Percentiles rank a stretch among this genome's conserved stretches.
These are phyloP conservation scores for Delphinella strobiligena DNA, from an alignment of 2,329 filamentous ascomycete genomes.

Conservation along the genomic window DNA sequence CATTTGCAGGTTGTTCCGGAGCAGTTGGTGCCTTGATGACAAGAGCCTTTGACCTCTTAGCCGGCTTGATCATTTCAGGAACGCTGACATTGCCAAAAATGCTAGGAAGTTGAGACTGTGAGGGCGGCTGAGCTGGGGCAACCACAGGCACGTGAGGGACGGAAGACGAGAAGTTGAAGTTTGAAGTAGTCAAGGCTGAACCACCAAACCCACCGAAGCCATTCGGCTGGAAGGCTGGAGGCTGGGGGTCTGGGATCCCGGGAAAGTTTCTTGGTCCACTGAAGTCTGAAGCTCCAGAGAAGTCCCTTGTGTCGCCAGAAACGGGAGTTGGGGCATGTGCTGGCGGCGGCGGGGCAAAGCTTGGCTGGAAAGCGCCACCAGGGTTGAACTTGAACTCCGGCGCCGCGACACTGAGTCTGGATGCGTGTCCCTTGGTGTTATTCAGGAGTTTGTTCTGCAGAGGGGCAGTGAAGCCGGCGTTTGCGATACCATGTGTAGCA, in stretches of 20 bases:
- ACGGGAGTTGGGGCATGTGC: background rate
- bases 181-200: conserved; percentile 14
- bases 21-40: conserved; percentile 51
- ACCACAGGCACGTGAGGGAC: conserved; percentile 19
- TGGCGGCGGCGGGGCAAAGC: no score
- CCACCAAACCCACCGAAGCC: conserved; percentile 2
- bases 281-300: no score
- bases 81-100: conserved; percentile 41
- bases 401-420: conserved; percentile 78
- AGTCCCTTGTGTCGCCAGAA: no score
- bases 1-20: conserved; percentile 15
- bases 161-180: conserved; percentile 25
- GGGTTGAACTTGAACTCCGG: conserved; percentile 77
- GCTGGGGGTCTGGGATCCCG: conserved; percentile 48
- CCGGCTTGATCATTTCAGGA: conserved; percentile 52
- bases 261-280: no score
- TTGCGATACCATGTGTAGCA: background rate
- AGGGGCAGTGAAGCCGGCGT: background rate
- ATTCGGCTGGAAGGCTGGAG: conserved; percentile 25
- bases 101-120: conserved; percentile 21
- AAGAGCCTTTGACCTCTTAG: conserved; percentile 69
- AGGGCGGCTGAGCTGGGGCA: conserved; percentile 12
- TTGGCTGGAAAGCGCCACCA: conserved; percentile 31
- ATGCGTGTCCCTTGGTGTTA: conserved; percentile 22
- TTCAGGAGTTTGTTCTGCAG: conserved; percentile 6